Percentiles rank a stretch among this genome's conserved stretches.
Evolutionary conservation across 2,329 filamentous ascomycete genomes (phyloP).

Genomic region (Plectosphaerella sp.): DNA sequence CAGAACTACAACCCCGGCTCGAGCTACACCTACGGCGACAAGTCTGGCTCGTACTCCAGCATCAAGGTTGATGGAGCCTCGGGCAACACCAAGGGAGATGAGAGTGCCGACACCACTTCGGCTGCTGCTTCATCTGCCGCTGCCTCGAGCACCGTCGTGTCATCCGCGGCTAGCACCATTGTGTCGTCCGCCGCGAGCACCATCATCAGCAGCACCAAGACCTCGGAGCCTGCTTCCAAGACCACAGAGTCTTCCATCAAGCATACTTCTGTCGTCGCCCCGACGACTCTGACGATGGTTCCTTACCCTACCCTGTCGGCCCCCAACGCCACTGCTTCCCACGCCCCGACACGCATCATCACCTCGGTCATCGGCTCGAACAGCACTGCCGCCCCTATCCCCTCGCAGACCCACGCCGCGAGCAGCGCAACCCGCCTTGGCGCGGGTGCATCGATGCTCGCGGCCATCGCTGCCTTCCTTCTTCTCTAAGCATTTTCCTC

Average conservation of each 20-base stretch:
- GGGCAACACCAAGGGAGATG: too few species aligned
- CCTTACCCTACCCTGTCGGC: slow-evolving; percentile 1
- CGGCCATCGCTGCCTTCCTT: too few species aligned
- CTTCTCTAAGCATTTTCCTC: too few species aligned
- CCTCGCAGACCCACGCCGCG: too few species aligned
- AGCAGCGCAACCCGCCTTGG: too few species aligned
- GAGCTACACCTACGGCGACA: slow-evolving; percentile 42
- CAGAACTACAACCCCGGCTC: slow-evolving; percentile 48
- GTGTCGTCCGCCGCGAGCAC: too few species aligned
- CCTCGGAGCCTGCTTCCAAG: too few species aligned
- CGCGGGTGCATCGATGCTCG: too few species aligned
- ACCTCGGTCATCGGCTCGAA: not conserved
- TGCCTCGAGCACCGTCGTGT: slow-evolving; percentile 4
- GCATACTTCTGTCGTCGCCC: slow-evolving; percentile 2
- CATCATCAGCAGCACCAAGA: too few species aligned
- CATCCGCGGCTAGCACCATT: slow-evolving; percentile 6
- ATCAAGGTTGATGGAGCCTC: slow-evolving; percentile 21
- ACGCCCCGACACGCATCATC: not conserved
- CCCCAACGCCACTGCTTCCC: slow-evolving; percentile 2
- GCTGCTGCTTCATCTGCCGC: slow-evolving; percentile 6
- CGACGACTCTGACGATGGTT: slow-evolving; percentile 4
- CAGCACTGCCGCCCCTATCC: not conserved
- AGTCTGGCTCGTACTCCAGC: slow-evolving; percentile 43
- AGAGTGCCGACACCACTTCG: not conserved
- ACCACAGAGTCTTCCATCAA: too few species aligned